Evolutionary conservation across 805 yeast species (phyloP), one percentile per base, ranked within the genome.

Genomic region (Lachancea cidri): DNA sequence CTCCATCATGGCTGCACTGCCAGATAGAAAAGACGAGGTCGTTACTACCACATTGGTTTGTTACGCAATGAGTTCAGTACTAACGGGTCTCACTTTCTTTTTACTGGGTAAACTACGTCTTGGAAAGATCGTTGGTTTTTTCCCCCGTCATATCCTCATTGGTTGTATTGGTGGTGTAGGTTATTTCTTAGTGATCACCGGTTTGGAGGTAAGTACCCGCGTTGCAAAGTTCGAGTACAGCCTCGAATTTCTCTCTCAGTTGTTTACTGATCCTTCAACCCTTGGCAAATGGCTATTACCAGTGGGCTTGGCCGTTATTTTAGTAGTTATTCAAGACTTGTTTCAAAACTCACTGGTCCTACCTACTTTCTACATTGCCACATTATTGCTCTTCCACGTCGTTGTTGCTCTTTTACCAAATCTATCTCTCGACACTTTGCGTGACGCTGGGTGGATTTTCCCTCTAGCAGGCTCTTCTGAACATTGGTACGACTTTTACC

Each of bases 121-220:
- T 29, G 98, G 98, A 5, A 76, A 86, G 24, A 66, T 93, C 17
- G 96, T 91, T 16, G 96, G 95, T 0, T 93, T 88, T 59, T 93
- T 93, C 71, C 98, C 98, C 1, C 72, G 97, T 46, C 98, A 93
- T 62, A 91, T 93, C 42, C 71, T 93, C 20, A 93, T 93, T 29
- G 98, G 98, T 1, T 93, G 98, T 60, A 89, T 93, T 52, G 98
- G 98, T 30, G 98, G 98, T 55, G 98, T 93, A 36, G 98, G 98
- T 5, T 89, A 86, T 65, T 93, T 93, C 63, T 69, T 93, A 37
- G 68, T 88, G 2, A 81, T 86, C 1, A 93, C 98, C 0, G 98
- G 96, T 1, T 65, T 93, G 20, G 97, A 91, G 56, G 96, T 93
- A 1, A 75, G 86, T n/a, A 81, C 96, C 0, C 70, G 95, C 44